These are phyloP conservation scores for Cardamine occulta DNA, from an alignment of 345 rosid genomes.

Conservation along the genomic window DNA sequence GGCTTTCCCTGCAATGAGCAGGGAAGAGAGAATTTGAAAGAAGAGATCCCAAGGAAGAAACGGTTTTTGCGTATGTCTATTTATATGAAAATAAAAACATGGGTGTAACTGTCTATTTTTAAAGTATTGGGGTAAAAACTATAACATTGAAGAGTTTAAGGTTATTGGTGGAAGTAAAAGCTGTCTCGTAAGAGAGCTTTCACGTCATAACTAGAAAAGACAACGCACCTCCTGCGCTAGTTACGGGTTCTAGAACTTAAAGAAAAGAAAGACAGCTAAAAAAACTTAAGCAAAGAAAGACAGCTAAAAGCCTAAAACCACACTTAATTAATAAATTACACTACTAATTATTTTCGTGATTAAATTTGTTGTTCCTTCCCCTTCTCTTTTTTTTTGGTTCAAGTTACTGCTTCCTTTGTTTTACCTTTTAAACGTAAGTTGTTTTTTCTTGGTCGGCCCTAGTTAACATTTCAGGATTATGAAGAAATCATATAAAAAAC, in stretches of 20 bases:
- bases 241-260: conserved; percentile 26
- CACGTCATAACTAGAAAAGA: conserved; percentile 35
- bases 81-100: conserved; percentile 16
- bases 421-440: not conserved
- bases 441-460: not conserved
- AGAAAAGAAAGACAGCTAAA: conserved; percentile 32
- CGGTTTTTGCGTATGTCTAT: not conserved
- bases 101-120: not conserved
- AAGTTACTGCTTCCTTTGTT: not conserved
- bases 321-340: conserved; percentile 14
- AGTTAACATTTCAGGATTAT: not conserved
- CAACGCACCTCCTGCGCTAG: conserved; percentile 19
- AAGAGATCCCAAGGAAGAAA: conserved; percentile 43
- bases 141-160: conserved; percentile 9
- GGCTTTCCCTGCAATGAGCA: conserved; percentile 41
- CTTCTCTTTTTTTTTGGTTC: too few species aligned
- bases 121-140: conserved; percentile 6
- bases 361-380: conserved; percentile 6
- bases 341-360: conserved; percentile 4
- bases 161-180: conserved; percentile 23
- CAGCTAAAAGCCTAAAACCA: conserved; percentile 17
- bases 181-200: conserved; percentile 37
- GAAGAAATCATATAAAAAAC: not conserved
- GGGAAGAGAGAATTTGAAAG: conserved; percentile 30
- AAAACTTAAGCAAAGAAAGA: conserved; percentile 8